phyloP scores from a whole-genome alignment of 116 monocot genomes.

The Iris pallida region DNA sequence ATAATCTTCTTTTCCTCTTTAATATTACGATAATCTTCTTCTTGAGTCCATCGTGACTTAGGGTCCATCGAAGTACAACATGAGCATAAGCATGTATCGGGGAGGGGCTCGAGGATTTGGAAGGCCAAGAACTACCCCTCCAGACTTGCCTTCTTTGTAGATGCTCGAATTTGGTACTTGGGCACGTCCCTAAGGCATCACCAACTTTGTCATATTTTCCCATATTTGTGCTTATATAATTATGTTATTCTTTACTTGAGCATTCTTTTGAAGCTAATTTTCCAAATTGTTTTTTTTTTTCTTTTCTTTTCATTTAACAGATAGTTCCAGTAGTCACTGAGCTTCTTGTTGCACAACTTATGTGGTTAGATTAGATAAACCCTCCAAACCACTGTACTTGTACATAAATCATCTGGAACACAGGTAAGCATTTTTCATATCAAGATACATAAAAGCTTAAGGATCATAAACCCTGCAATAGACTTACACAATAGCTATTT shows the following conservation, averaged over 20 bases:
- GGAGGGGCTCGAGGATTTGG: conserved; percentile 74
- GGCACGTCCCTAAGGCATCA: conserved; percentile 77
- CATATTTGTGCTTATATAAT: neutral
- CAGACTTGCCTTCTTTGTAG: conserved; percentile 89
- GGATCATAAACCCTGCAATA: neutral
- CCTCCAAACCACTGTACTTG: conserved; percentile 81
- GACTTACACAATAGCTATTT: neutral
- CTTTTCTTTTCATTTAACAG: conserved; percentile 30
- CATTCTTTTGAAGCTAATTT: neutral
- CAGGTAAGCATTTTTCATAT: conserved; percentile 37
- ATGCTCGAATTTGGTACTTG: conserved; percentile 78
- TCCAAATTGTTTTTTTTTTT: neutral
- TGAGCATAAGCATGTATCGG: conserved; percentile 83
- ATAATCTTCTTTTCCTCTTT: too few relatives aligned
- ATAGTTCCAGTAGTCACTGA: conserved; percentile 82
- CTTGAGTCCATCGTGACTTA: too few relatives aligned
- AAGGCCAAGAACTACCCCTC: conserved; percentile 77
- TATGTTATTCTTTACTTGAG: conserved; percentile 3
- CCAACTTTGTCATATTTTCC: neutral
- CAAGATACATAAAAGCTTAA: neutral
- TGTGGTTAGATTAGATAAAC: conserved; percentile 89
- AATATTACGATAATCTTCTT: too few relatives aligned
- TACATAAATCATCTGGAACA: conserved; percentile 89
- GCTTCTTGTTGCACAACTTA: conserved; percentile 77
- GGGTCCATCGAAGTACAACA: conserved; percentile 65